phyloP scores from a whole-genome alignment of 1,139 yeast species.

The Yamadazyma spencermartinsiae region DNA sequence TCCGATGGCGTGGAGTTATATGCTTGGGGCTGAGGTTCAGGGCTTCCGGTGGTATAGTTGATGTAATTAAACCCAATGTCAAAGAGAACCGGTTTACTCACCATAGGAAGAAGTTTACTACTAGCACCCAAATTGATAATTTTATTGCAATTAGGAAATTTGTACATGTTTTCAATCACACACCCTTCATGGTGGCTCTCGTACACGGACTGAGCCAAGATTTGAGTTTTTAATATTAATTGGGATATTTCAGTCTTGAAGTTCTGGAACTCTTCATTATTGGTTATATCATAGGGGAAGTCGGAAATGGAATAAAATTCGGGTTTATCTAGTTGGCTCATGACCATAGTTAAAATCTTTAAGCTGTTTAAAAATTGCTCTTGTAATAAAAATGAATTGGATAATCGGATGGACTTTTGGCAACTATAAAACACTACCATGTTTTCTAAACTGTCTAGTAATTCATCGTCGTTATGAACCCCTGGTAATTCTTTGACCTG shows the following conservation, averaged over 20 bases:
- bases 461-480: conserved; percentile 79
- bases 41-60: conserved; percentile 34
- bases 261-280: conserved; percentile 30
- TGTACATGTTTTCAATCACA: conserved; percentile 52
- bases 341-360: conserved; percentile 47
- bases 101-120: conserved; percentile 51
- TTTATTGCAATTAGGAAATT: conserved; percentile 40
- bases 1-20: not conserved
- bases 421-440: conserved; percentile 49
- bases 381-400: conserved; percentile 48
- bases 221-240: conserved; percentile 43
- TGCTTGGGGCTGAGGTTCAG: conserved; percentile 12
- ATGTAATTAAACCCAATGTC: conserved; percentile 87
- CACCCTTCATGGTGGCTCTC: conserved; percentile 20
- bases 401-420: conserved; percentile 45
- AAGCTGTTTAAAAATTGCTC: conserved; percentile 55
- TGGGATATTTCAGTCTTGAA: conserved; percentile 29
- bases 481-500: conserved; percentile 84
- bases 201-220: conserved; percentile 49
- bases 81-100: conserved; percentile 84
- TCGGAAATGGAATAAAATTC: conserved; percentile 27
- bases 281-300: conserved; percentile 42
- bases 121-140: conserved; percentile 50
- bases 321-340: conserved; percentile 17
- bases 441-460: conserved; percentile 53